phyloP scores from a whole-genome alignment of 495 filamentous ascomycete genomes.

The Talaromyces trachyspermus region DNA sequence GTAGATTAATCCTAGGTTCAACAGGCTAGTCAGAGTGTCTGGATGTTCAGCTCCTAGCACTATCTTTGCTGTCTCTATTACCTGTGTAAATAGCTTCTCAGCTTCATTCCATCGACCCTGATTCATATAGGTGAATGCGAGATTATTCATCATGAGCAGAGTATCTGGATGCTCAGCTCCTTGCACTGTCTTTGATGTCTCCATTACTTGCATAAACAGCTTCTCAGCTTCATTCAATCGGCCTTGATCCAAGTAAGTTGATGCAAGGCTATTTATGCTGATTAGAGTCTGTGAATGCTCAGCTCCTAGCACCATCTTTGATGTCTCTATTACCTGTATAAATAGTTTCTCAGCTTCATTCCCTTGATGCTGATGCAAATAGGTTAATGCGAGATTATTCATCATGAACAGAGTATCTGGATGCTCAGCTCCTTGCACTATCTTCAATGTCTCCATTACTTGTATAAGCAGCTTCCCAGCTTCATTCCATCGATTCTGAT shows the following conservation, averaged over 20 bases:
- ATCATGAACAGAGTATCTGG: conserved; percentile 13
- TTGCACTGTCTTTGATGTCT: conserved; percentile 12
- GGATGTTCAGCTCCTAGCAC: conserved; percentile 23
- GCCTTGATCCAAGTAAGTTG: conserved; percentile 18
- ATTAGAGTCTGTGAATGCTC: conserved; percentile 25
- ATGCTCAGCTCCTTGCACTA: conserved; percentile 21
- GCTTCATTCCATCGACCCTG: conserved; percentile 24
- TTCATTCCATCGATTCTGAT: conserved; percentile 21
- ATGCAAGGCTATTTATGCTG: conserved; percentile 22
- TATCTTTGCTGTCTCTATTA: conserved; percentile 15
- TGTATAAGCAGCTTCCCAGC: conserved; percentile 17
- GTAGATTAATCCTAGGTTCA: conserved; percentile 19
- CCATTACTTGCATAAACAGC: conserved; percentile 14
- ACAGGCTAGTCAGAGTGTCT: conserved; percentile 12
- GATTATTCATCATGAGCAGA: conserved; percentile 15
- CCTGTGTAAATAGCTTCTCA: conserved; percentile 14
- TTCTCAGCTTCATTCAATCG: conserved; percentile 20
- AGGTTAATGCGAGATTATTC: conserved; percentile 18
- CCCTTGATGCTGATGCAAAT: conserved; percentile 11
- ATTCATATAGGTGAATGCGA: conserved; percentile 17
- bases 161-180: conserved; percentile 31
- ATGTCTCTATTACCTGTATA: conserved; percentile 18
- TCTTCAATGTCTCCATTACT: conserved; percentile 14
- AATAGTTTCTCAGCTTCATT: conserved; percentile 18
- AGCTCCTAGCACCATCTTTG: conserved; percentile 16